Evolutionary conservation across 2,329 filamentous ascomycete species (phyloP).

Genomic region (Pleomassaria siparia): DNA sequence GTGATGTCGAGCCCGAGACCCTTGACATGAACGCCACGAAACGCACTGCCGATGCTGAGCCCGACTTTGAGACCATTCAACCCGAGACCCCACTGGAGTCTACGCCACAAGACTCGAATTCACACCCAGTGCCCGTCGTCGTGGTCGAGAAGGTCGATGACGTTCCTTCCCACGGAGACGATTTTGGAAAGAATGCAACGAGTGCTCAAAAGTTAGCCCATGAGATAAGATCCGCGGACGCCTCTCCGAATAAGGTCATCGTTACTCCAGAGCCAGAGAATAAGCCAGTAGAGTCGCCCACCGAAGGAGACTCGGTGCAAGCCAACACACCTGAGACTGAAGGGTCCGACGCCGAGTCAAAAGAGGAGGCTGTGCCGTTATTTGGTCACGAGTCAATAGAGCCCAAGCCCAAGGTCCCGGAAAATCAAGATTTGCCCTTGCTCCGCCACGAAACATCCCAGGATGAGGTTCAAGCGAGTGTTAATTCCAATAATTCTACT

Average conservation of each 20-base stretch:
- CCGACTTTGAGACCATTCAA: slow-evolving; percentile 19
- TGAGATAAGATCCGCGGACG: slow-evolving; percentile 34
- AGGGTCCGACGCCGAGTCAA: slow-evolving; percentile 5
- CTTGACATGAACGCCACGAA: slow-evolving; percentile 18
- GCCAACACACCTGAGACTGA: neutral
- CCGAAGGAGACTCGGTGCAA: neutral
- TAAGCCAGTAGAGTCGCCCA: neutral
- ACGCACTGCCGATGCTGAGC: slow-evolving; percentile 24
- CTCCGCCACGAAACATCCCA: neutral
- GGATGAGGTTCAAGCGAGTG: neutral
- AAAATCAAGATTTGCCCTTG: neutral
- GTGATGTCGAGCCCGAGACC: slow-evolving; percentile 12
- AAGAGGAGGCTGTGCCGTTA: slow-evolving; percentile 32
- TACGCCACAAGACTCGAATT: slow-evolving; percentile 7
- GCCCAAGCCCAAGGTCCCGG: neutral
- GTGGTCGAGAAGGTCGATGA: slow-evolving; percentile 41
- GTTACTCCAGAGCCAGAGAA: slow-evolving; percentile 19
- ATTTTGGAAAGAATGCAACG: slow-evolving; percentile 38
- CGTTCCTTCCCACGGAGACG: slow-evolving; percentile 37
- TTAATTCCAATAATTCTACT: neutral
- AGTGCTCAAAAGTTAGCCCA: slow-evolving; percentile 37
- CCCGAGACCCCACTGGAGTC: slow-evolving; percentile 14
- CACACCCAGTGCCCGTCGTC: slow-evolving; percentile 24
- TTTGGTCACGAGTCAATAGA: slow-evolving; percentile 33
- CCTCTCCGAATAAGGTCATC: slow-evolving; percentile 36